Conservation (phyloP, 2,329 filamentous ascomycete species). For the Xylariaceae sp. region DNA sequence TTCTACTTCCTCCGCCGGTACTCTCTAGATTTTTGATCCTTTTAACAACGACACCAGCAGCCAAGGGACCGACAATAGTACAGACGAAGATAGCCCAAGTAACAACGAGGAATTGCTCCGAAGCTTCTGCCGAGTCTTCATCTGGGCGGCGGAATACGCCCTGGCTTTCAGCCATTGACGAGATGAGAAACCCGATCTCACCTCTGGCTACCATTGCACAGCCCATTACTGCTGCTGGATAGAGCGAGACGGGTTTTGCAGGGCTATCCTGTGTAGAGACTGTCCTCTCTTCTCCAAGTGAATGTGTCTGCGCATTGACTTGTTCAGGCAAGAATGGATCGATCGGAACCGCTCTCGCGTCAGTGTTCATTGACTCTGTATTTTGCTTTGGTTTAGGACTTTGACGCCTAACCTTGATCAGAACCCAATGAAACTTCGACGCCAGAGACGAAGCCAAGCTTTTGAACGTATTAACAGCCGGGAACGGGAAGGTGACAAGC, state of each 20-base stretch:
- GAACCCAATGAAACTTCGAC: constrained; percentile 9
- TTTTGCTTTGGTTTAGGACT: background rate
- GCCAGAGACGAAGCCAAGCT: constrained; percentile 4
- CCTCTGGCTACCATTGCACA: constrained; percentile 70
- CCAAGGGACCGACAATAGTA: constrained; percentile 48
- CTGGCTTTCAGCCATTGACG: constrained; percentile 58
- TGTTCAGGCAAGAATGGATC: background rate
- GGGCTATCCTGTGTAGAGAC: background rate
- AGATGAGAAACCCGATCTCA: constrained; percentile 76
- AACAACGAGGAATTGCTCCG: constrained; percentile 48
- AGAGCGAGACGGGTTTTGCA: constrained; percentile 56
- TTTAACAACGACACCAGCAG: constrained; percentile 44
- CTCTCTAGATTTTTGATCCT: constrained; percentile 36
- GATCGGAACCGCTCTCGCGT: no score
- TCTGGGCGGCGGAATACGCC: constrained; percentile 35
- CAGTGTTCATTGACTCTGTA: background rate
- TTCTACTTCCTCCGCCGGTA: constrained; percentile 8
- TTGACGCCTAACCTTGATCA: constrained; percentile 13
- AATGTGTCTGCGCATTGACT: background rate
- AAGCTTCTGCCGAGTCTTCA: constrained; percentile 18
- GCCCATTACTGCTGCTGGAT: constrained; percentile 64
- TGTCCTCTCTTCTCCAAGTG: background rate
- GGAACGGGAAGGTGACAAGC: constrained; percentile 41
- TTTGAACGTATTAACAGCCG: constrained; percentile 5
- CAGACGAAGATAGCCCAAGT: constrained; percentile 55